These are phyloP conservation scores for Fusarium odoratissimum DNA, from an alignment of 2,329 filamentous ascomycete genomes.

Conservation along the genomic window DNA sequence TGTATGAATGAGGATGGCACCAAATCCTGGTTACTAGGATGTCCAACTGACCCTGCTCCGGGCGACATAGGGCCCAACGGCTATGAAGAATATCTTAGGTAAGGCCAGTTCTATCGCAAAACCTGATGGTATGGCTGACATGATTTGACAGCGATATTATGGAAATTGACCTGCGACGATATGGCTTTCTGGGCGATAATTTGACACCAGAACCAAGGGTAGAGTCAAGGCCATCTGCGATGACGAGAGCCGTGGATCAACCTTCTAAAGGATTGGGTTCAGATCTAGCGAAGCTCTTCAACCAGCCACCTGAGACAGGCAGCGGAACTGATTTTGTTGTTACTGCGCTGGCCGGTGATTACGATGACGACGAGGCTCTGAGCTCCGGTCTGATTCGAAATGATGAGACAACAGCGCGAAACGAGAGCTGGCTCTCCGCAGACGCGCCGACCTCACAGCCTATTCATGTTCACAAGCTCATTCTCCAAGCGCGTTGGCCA, in stretches of 20 bases:
- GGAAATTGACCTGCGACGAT: constrained; percentile 90
- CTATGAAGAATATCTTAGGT: constrained; percentile 87
- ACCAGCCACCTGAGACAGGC: constrained; percentile 83
- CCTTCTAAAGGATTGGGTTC: constrained; percentile 79
- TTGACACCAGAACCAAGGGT: constrained; percentile 65
- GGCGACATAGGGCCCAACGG: constrained; percentile 75
- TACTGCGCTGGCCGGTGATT: constrained; percentile 85
- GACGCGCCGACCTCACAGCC: constrained; percentile 78
- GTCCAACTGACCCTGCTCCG: constrained; percentile 76
- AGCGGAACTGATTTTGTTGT: constrained; percentile 92
- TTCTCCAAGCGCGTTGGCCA: constrained; percentile 94
- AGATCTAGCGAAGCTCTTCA: constrained; percentile 88
- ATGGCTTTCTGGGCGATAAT: constrained; percentile 88
- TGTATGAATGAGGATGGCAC: constrained; percentile 95
- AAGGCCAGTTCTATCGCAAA: neutral
- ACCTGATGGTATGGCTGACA: constrained; percentile 30
- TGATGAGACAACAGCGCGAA: constrained; percentile 54
- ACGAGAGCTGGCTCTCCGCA: constrained; percentile 68
- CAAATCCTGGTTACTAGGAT: constrained; percentile 96
- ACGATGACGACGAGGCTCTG: constrained; percentile 73
- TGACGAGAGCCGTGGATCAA: constrained; percentile 61
- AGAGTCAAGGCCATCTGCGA: constrained; percentile 62
- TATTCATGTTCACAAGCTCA: constrained; percentile 95
- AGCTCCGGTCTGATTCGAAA: constrained; percentile 62
- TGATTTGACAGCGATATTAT: constrained; percentile 77